phyloP scores from a whole-genome alignment of 176 grass and related monocot species.

The Coix lacrymajobi region DNA sequence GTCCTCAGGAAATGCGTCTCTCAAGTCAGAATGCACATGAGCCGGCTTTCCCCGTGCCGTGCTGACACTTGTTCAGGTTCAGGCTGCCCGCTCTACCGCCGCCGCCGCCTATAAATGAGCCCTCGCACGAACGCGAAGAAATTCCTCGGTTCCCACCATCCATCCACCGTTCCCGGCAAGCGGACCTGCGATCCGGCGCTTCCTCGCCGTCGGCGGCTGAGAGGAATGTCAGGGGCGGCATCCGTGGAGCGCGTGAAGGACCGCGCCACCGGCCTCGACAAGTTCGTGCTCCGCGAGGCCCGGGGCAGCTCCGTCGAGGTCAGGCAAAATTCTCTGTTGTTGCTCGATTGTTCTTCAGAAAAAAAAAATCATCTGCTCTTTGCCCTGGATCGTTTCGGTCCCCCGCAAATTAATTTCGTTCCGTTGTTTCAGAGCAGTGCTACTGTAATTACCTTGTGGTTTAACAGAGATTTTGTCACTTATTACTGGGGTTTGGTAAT shows the following conservation, averaged over 20 bases:
- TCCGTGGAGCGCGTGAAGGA: slow-evolving; percentile 42
- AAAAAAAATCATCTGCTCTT: not conserved
- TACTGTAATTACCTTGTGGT: not conserved
- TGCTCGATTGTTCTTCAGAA: not conserved
- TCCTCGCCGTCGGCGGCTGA: not conserved
- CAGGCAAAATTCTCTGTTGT: not conserved
- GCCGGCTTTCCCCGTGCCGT: not conserved
- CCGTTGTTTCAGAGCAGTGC: not conserved
- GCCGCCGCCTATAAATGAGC: not conserved
- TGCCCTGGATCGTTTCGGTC: not conserved
- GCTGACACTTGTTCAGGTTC: not conserved
- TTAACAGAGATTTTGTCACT: not conserved
- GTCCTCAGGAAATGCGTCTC: not conserved
- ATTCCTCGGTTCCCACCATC: not conserved
- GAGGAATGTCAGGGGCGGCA: slow-evolving; percentile 18
- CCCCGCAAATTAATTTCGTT: not conserved
- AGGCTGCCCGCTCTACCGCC: not conserved
- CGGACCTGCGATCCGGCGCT: not conserved
- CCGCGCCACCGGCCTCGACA: slow-evolving; percentile 36
- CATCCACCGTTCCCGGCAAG: not conserved
- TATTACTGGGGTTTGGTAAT: not conserved
- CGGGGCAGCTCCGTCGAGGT: slow-evolving; percentile 42
- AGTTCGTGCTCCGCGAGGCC: slow-evolving; percentile 39
- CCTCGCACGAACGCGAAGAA: not conserved
- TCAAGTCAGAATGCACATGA: not conserved